These are phyloP conservation scores for Symbiodinium natans DNA, from an alignment of 73 alveolate species.

Conservation along the genomic window DNA sequence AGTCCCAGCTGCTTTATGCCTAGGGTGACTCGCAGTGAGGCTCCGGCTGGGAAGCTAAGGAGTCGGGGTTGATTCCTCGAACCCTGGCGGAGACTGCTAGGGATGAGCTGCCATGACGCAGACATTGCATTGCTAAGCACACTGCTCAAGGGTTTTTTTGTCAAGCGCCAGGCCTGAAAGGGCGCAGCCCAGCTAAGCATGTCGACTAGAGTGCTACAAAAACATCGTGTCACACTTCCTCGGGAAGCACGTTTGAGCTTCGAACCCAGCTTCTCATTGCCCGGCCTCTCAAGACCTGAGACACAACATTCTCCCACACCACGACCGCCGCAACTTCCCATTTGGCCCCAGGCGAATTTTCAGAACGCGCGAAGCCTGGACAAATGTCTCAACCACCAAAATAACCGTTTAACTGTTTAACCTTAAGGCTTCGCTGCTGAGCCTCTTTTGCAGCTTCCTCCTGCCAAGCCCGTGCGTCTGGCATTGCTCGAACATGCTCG, in stretches of 20 bases:
- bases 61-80: neutral
- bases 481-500: too few species aligned
- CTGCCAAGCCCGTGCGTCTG: neutral
- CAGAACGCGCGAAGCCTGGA: neutral
- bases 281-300: neutral
- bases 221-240: too few species aligned
- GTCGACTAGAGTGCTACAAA: neutral
- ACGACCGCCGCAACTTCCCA: too few species aligned
- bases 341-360: neutral
- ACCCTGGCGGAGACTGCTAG: neutral
- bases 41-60: neutral
- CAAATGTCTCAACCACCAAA: too few species aligned
- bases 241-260: neutral
- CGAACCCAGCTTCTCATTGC: neutral
- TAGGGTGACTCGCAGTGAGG: neutral
- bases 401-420: too few species aligned
- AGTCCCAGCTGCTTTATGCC: too few species aligned
- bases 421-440: too few species aligned
- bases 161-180: neutral
- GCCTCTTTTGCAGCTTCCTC: conserved; percentile 15
- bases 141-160: neutral
- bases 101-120: too few species aligned
- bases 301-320: neutral
- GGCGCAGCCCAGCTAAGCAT: too few species aligned
- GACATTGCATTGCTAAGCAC: neutral